Base-by-base conservation (phyloP, 192 early-diverging fungal genomes). In the Umbelopsis vinacea region DNA sequence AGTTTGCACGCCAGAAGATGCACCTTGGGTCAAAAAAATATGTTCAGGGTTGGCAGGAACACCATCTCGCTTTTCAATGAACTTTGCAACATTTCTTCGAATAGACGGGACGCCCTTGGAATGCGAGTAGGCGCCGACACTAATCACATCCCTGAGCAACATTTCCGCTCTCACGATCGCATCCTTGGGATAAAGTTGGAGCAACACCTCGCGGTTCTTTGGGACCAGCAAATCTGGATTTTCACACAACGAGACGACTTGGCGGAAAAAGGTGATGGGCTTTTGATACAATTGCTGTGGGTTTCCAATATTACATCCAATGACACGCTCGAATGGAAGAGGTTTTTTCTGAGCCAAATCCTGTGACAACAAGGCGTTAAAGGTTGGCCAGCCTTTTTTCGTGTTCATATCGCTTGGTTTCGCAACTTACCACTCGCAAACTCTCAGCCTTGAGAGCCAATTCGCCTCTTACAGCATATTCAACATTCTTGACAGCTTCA, bases 381-480 rank as follows among this genome's bases (percentile, higher is more conserved):
- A 0, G 24, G 10, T 7, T 35, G 50, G 33, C 9, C 14, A 11
- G 9, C 3, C 24, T 15, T 4, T 38, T 11, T 11, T 52, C 17
- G 46, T 33, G 19, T 53, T 35, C 29, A 0, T 35, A 1, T 1
- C 26, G n/a, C 45, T n/a, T 53, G 70, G 1, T 38, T 29, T 33
- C 40, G 3, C 17, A 29, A 75, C 78, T 48, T 84, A 87, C 87
- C 70, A 71, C 82, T 48, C 78, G 82, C 52, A 98, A 87, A 72
- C 91, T 87, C 55, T 99, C 97, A 0, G 96, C 94, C 19, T 92
- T 88, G 76, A 99, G 97, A 19, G 97, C 96, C 38, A 97, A 87
- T 71, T 92, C 95, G 40, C 97, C 97, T 63, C 97, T 90, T 9
- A 99, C 96, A 45, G 97, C 96, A 76, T 99, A 99, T 76, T 98